Base-by-base conservation (phyloP, 208 protist genomes). In the Kentomonas sorsogonicus region DNA sequence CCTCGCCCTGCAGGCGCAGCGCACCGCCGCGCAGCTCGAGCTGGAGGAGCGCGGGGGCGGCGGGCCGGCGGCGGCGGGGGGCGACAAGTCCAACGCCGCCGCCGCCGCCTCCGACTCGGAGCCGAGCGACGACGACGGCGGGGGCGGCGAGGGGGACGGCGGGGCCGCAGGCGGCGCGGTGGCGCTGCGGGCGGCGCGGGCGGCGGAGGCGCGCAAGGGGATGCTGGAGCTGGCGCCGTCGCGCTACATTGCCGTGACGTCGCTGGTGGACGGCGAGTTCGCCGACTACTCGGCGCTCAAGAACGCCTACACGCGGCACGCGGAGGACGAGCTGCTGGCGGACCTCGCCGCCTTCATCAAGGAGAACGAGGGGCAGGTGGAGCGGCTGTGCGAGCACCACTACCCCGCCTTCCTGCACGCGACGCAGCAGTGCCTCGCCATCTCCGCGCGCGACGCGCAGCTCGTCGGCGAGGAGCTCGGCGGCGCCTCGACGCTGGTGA, bases 341-440 rank as follows among this genome's bases (percentile, higher is more conserved):
- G 89, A 95, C 61, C 57, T 93, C 18, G 72, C 66, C 15, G 54
- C 72, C 13, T 91, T 93, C 68, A 89, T 93, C 51, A 75, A 78
- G 26, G 85, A 89, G 41, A 89, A 95, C 59, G 83, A 95, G 55
- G 75, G 72, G 6, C 83, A 89, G 60, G 86, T 95, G 50, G 85
- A 91, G 71, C 71, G 72, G 47, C 58, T 95, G 23, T 95, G 89
- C 55, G 69, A 85, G 69, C 74, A 87, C 31, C 81, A 95, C 77
- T 93, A 95, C 70, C 79, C 85, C 15, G 81, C 79, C 23, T 88
- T 95, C 54, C 75, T 93, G 46, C 77, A 93, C 66, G 85, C 83
- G 16, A 73, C 85, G 0, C 74, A 90, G 51, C 81, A 93, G 71
- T 95, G 89, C 66, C 69, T 89, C 25, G 61, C 63, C 61, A 93